These are phyloP conservation scores for Monosporascus sp. DNA, from an alignment of 2,329 filamentous ascomycete genomes.

Conservation along the genomic window DNA sequence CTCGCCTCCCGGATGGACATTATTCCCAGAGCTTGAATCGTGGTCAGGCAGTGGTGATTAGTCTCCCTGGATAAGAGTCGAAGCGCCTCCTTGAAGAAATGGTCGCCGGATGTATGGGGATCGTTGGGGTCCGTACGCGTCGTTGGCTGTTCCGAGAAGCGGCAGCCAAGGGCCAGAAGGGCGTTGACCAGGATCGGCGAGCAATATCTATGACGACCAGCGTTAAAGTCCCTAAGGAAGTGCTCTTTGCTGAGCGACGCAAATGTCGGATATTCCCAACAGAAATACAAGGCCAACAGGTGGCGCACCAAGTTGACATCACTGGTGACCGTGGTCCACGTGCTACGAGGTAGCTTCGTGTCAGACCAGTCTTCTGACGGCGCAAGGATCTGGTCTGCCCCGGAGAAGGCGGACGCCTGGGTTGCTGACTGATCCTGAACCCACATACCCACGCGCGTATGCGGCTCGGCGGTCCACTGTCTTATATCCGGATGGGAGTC, in stretches of 20 bases:
- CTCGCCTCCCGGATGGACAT: slow-evolving; percentile 73
- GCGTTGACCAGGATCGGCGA: slow-evolving; percentile 63
- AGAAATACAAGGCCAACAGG: slow-evolving; percentile 63
- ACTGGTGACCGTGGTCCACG: slow-evolving; percentile 58
- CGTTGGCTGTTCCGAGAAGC: slow-evolving; percentile 60
- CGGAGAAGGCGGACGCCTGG: slow-evolving; percentile 29
- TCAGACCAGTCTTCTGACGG: slow-evolving; percentile 37
- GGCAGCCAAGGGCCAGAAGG: slow-evolving; percentile 60
- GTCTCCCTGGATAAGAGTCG: slow-evolving; percentile 53
- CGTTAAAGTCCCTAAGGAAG: slow-evolving; percentile 61
- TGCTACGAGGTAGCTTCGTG: slow-evolving; percentile 35
- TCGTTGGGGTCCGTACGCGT: slow-evolving; percentile 59
- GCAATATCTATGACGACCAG: slow-evolving; percentile 59
- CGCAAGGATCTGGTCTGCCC: slow-evolving; percentile 44
- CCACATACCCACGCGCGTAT: slow-evolving; percentile 46
- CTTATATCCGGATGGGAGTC: slow-evolving; percentile 42
- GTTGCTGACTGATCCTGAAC: slow-evolving; percentile 35
- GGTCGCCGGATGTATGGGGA: slow-evolving; percentile 62
- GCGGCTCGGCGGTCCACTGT: slow-evolving; percentile 41
- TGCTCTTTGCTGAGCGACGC: slow-evolving; percentile 67
- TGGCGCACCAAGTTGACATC: slow-evolving; percentile 57
- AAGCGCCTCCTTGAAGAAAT: slow-evolving; percentile 67
- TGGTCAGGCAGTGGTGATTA: slow-evolving; percentile 60
- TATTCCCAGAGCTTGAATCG: slow-evolving; percentile 68
- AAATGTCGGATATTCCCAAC: slow-evolving; percentile 73